Evolutionary conservation across 352 stramenopile genomes (phyloP).

Genomic region (Globisporangium ultimum): DNA sequence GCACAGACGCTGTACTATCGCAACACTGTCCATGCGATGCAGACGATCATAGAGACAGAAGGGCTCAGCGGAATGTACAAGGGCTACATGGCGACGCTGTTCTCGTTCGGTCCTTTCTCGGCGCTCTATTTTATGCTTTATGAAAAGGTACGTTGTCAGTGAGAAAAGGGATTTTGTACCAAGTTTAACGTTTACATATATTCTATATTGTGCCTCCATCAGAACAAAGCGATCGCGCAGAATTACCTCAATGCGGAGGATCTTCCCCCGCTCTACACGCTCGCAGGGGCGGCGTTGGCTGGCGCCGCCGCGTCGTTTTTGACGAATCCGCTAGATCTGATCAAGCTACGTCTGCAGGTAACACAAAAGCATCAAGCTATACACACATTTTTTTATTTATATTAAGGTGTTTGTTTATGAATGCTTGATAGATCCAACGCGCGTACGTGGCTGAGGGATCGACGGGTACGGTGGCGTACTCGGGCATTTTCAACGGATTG

Average conservation of each 20-base stretch:
- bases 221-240: constrained; percentile 61
- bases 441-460: constrained; percentile 29
- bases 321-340: constrained; percentile 97
- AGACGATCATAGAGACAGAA: constrained; percentile 90
- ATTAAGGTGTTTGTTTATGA: constrained; percentile 11
- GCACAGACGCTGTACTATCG: constrained; percentile 79
- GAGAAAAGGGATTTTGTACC: neutral
- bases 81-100: constrained; percentile 93
- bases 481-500: constrained; percentile 84
- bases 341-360: constrained; percentile 96
- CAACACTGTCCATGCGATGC: constrained; percentile 87
- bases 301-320: constrained; percentile 92
- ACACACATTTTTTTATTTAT: neutral
- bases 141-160: constrained; percentile 56
- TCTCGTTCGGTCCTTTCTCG: constrained; percentile 97
- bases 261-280: constrained; percentile 60
- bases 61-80: constrained; percentile 92
- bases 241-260: constrained; percentile 35
- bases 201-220: neutral
- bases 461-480: constrained; percentile 32
- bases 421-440: constrained; percentile 33
- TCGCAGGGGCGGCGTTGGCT: constrained; percentile 75
- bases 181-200: neutral
- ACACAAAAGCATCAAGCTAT: neutral
- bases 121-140: constrained; percentile 98